Evolutionary conservation across 306 rosid genomes (phyloP).

Genomic region (Gastrolobium villosum): DNA sequence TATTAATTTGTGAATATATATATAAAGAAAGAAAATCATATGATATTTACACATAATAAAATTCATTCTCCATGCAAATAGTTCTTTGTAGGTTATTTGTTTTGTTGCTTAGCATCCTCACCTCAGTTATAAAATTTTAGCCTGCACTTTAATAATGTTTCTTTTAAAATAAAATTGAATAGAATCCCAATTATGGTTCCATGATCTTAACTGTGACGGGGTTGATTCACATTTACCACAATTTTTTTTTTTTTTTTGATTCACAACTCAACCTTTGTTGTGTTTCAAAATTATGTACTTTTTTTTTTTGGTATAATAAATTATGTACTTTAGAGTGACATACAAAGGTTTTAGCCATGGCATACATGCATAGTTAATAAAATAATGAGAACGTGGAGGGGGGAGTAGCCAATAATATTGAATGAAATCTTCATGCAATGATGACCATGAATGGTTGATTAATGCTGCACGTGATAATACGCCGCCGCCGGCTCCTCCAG

Average conservation of each 20-base stretch:
- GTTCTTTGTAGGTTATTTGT: not conserved
- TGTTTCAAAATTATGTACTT: not conserved
- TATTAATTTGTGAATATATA: too few relatives aligned
- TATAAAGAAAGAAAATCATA: too few relatives aligned
- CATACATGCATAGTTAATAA: constrained; percentile 6
- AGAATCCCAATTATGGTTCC: not conserved
- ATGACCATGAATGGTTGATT: not conserved
- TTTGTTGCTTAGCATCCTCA: not conserved
- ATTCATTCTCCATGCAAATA: not conserved
- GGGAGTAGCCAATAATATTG: constrained; percentile 6
- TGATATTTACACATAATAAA: too few relatives aligned
- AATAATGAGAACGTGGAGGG: not conserved
- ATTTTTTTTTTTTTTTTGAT: too few relatives aligned
- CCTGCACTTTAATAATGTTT: not conserved
- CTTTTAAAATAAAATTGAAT: not conserved
- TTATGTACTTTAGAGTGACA: not conserved
- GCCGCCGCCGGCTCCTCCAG: constrained; percentile 62
- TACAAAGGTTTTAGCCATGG: not conserved
- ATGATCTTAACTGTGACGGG: too few relatives aligned
- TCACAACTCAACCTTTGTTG: too few relatives aligned
- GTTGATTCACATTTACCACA: too few relatives aligned
- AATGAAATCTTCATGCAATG: not conserved
- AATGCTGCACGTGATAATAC: constrained; percentile 67
- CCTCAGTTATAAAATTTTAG: not conserved
- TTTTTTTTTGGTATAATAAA: too few relatives aligned